These are phyloP conservation scores for Odontarrhena argentea DNA, from an alignment of 345 rosid genomes.

Conservation along the genomic window DNA sequence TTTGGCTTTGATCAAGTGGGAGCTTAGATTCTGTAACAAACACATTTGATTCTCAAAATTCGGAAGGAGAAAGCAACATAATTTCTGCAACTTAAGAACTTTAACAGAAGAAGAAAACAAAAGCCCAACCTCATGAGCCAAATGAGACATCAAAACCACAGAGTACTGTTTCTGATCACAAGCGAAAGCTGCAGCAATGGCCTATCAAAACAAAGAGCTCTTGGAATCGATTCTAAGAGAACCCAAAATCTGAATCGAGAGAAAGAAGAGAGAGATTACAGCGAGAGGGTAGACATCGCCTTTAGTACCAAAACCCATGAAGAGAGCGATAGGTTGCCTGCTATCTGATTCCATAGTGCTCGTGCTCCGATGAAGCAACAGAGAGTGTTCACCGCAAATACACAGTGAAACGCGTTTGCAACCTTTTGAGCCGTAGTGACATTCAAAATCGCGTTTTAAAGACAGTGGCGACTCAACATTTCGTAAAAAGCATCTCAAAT, in stretches of 20 bases:
- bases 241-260: neutral
- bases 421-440: neutral
- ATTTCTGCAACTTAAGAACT: slow-evolving; percentile 22
- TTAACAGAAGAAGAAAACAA: neutral
- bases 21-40: slow-evolving; percentile 51
- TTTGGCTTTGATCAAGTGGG: slow-evolving; percentile 51
- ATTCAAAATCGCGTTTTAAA: slow-evolving; percentile 17
- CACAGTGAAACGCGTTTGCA: slow-evolving; percentile 15
- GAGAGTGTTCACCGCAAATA: slow-evolving; percentile 21
- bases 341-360: slow-evolving; percentile 39
- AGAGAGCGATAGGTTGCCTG: slow-evolving; percentile 55
- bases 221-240: slow-evolving; percentile 4
- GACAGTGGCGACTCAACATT: neutral
- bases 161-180: slow-evolving; percentile 51
- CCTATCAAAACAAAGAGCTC: slow-evolving; percentile 47
- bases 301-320: slow-evolving; percentile 88
- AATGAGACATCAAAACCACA: slow-evolving; percentile 73
- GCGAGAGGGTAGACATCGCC: slow-evolving; percentile 85
- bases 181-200: slow-evolving; percentile 77
- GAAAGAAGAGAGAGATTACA: slow-evolving; percentile 43
- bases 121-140: slow-evolving; percentile 64
- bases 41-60: neutral
- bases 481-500: neutral
- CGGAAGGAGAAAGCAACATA: slow-evolving; percentile 6
- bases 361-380: slow-evolving; percentile 17